Evolutionary conservation across 805 yeast genomes (phyloP), one percentile per base, ranked within the genome.

Genomic region (Babjeviella inositovora): DNA sequence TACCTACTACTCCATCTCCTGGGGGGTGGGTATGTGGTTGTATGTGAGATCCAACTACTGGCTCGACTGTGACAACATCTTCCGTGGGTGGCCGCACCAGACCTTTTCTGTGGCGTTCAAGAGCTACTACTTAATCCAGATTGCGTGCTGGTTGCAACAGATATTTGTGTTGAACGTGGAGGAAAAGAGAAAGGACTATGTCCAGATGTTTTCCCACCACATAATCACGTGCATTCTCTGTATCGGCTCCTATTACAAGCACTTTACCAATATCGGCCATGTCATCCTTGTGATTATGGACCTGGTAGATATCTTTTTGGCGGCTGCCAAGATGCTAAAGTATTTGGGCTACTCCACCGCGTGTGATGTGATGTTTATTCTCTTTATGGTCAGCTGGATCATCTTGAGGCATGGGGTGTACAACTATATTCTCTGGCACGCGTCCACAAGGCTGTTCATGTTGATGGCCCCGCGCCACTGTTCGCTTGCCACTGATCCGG

Each of bases 151-250:
- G 92, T 38, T 80, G 30, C 81, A 77, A 37, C 93, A 81, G 45
- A 56, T 80, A 13, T 58, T 77, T 33, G 79, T 76, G 15, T 54
- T 85, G 29, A 69, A 81, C 47, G 47, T 82, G 24, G 96, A 84
- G 47, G 71, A 66, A 29, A 65, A 60, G 31, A 65, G 96, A 31
- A 81, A 81, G 41, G 96, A 84, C 43, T 71, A 79, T 42, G 45
- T 49, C 34, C 93, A 84, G 47, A 84, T 84, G 96, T 68, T 82
- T 38, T 51, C 72, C 21, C 96, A 84, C 44, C 96, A 84, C 46
- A 69, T 85, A 27, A 71, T 85, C 27, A 84, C 96, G 1, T 60
- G 71, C 35, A 35, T 54, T 12, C 57, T 84, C 26, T 61, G 76
- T 14, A 42, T 60, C 8, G 87, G 90, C 2, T 74, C 90, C 2